These are phyloP conservation scores for Jamesozyma lodderae DNA, from an alignment of 805 yeast genomes.

Conservation along the genomic window DNA sequence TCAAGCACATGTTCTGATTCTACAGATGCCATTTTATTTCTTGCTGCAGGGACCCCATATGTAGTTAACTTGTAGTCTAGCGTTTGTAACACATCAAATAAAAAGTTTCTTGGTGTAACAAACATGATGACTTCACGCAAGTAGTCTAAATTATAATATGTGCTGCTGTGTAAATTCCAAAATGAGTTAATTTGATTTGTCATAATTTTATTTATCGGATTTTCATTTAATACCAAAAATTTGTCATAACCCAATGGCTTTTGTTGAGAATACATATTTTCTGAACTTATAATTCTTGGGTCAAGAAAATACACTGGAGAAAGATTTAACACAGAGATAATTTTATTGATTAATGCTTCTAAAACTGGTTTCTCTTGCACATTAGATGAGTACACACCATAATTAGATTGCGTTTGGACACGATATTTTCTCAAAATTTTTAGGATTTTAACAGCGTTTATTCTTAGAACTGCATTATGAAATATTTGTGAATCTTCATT, in stretches of 20 bases:
- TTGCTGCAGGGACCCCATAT: slow-evolving; percentile 19
- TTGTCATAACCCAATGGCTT: slow-evolving; percentile 21
- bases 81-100: slow-evolving; percentile 21
- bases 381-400: slow-evolving; percentile 27
- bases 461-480: slow-evolving; percentile 34
- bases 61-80: slow-evolving; percentile 21
- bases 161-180: slow-evolving; percentile 32
- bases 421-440: slow-evolving; percentile 20
- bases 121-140: slow-evolving; percentile 21
- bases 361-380: slow-evolving; percentile 22
- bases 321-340: slow-evolving; percentile 15
- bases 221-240: slow-evolving; percentile 23
- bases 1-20: slow-evolving; percentile 23
- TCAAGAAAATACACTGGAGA: slow-evolving; percentile 26
- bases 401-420: slow-evolving; percentile 18
- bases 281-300: slow-evolving; percentile 16
- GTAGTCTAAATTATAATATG: slow-evolving; percentile 29
- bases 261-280: slow-evolving; percentile 22
- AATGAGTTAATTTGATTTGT: slow-evolving; percentile 30
- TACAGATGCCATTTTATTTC: slow-evolving; percentile 16
- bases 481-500: slow-evolving; percentile 40
- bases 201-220: slow-evolving; percentile 27
- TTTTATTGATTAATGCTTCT: slow-evolving; percentile 19
- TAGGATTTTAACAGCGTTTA: slow-evolving; percentile 22
- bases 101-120: slow-evolving; percentile 22